phyloP scores from a whole-genome alignment of 371 early-diverging fungal genomes.

The Parasitella parasitica region DNA sequence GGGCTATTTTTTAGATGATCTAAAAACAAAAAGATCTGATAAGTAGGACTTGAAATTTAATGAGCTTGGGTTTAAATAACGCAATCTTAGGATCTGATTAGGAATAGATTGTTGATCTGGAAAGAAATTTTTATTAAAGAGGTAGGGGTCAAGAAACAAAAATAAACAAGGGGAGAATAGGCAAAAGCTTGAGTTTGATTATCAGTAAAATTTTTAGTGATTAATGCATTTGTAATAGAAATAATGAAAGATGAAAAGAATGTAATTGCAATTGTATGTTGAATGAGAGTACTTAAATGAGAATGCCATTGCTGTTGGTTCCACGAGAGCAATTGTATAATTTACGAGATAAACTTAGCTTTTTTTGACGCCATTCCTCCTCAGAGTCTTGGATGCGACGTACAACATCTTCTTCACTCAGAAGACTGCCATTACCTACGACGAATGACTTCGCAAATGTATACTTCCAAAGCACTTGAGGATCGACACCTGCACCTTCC shows the following conservation, averaged over 20 bases:
- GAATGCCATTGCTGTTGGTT: not conserved
- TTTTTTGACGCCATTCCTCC: slow-evolving; percentile 43
- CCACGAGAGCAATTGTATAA: not conserved
- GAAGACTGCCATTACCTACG: slow-evolving; percentile 39
- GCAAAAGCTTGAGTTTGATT: too few species aligned
- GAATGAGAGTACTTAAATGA: not conserved
- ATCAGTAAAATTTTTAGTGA: not conserved
- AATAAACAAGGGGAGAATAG: not conserved
- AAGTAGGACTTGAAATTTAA: not conserved
- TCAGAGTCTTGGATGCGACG: slow-evolving; percentile 46
- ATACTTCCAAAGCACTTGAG: slow-evolving; percentile 48
- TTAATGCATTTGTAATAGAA: not conserved
- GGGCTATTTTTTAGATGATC: not conserved
- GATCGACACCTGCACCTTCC: slow-evolving; percentile 46
- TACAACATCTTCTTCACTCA: slow-evolving; percentile 46
- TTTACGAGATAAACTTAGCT: slow-evolving; percentile 12
- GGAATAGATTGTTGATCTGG: not conserved
- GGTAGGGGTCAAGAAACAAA: not conserved
- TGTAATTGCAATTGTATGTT: not conserved
- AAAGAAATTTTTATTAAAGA: not conserved
- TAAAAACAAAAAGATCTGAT: not conserved
- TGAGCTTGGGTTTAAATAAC: not conserved
- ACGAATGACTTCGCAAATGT: slow-evolving; percentile 45
- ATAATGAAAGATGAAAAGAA: not conserved
- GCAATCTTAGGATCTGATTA: not conserved